These are phyloP conservation scores for Pestalotiopsis fici DNA, from an alignment of 2,329 filamentous ascomycete genomes.

Conservation along the genomic window DNA sequence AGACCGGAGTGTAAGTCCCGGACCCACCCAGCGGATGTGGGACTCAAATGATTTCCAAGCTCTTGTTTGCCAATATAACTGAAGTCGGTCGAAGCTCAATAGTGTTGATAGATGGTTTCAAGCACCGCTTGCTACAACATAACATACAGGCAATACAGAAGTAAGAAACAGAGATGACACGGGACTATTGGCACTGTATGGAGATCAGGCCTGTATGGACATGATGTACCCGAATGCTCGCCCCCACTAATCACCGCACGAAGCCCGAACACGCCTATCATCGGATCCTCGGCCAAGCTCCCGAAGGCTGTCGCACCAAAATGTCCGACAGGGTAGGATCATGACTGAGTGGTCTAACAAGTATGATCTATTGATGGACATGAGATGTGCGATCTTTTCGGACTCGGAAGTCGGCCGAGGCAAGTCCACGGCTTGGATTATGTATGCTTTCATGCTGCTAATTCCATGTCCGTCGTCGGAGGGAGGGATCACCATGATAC, in stretches of 20 bases:
- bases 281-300: not conserved
- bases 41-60: too few species aligned
- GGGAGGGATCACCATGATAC: not conserved
- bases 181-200: too few species aligned
- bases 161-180: too few species aligned
- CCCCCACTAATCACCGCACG: not conserved
- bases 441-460: not conserved
- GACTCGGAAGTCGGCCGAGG: not conserved
- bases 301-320: not conserved
- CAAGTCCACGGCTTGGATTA: not conserved
- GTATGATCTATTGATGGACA: not conserved
- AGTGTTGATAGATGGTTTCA: too few species aligned
- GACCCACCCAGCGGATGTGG: not conserved
- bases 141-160: too few species aligned
- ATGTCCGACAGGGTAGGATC: not conserved
- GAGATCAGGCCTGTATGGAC: not conserved
- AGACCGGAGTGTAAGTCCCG: not conserved
- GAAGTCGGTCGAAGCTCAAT: too few species aligned
- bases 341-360: not conserved
- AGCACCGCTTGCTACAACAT: not conserved
- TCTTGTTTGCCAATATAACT: too few species aligned
- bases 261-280: not conserved
- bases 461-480: not conserved
- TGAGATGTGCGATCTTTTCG: not conserved
- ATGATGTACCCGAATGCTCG: not conserved